phyloP scores from a whole-genome alignment of 78 protist genomes.

The Diacronema lutheri region DNA sequence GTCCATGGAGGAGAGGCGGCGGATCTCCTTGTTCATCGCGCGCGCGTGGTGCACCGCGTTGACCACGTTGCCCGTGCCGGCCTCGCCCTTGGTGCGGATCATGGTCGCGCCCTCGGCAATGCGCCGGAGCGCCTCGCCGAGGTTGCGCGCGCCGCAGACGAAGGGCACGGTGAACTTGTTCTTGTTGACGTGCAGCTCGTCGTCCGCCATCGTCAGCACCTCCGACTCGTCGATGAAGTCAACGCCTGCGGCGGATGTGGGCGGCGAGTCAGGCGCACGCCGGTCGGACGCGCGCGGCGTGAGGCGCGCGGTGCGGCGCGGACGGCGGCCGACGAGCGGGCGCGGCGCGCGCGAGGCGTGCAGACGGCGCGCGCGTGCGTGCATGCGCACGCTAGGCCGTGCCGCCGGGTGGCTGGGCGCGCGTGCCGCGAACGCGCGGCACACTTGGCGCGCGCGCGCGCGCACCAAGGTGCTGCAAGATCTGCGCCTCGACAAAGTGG shows the following conservation, averaged over 20 bases:
- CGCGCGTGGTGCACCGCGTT: slow-evolving; percentile 94
- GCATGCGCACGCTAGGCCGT: too few species aligned
- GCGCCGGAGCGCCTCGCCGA: slow-evolving; percentile 92
- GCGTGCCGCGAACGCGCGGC: too few species aligned
- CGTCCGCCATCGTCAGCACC: slow-evolving; percentile 77
- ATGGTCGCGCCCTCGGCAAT: slow-evolving; percentile 93
- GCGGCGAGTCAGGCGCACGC: too few species aligned
- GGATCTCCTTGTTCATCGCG: slow-evolving; percentile 67
- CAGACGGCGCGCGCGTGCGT: too few species aligned
- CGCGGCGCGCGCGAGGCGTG: too few species aligned
- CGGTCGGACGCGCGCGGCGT: too few species aligned
- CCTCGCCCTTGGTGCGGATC: slow-evolving; percentile 87
- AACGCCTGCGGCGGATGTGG: not conserved
- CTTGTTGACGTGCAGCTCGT: slow-evolving; percentile 86
- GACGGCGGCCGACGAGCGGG: too few species aligned
- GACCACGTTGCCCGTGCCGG: slow-evolving; percentile 93
- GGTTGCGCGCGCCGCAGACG: slow-evolving; percentile 88
- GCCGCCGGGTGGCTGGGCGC: too few species aligned
- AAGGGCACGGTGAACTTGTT: slow-evolving; percentile 85
- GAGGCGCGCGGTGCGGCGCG: too few species aligned
- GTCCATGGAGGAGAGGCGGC: slow-evolving; percentile 70
- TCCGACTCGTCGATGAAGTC: slow-evolving; percentile 95
- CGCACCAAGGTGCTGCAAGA: slow-evolving; percentile 73
- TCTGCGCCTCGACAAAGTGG: slow-evolving; percentile 93
- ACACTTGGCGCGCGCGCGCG: too few species aligned